Percentiles rank a stretch among this genome's conserved stretches.
These are phyloP conservation scores for Ganoderma lingzhi DNA, from an alignment of 1,284 basidiomycete species.

Conservation along the genomic window DNA sequence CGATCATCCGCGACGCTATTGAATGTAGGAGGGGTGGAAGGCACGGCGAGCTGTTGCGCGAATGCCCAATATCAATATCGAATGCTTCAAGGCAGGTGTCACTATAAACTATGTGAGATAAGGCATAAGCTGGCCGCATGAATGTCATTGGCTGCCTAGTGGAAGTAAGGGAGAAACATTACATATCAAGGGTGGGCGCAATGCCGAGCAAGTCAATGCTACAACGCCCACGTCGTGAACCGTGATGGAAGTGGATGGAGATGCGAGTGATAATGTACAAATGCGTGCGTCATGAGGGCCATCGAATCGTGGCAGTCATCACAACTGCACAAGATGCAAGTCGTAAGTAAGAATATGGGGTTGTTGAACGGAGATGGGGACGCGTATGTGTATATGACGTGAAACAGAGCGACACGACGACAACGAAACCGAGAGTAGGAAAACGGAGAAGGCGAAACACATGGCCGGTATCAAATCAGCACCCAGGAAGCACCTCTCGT, in stretches of 20 bases:
- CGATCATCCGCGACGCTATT: conserved; percentile 1
- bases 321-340: conserved; percentile 16
- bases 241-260: conserved; percentile 11
- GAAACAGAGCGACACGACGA: conserved; percentile 27
- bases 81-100: background rate
- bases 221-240: conserved; percentile 34
- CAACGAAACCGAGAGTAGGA: conserved; percentile 24
- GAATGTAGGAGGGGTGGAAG: background rate
- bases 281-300: conserved; percentile 31
- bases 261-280: conserved; percentile 31
- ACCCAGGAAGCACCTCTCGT: conserved; percentile 12
- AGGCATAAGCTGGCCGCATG: conserved; percentile 17
- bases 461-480: conserved; percentile 31
- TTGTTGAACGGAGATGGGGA: conserved; percentile 7
- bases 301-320: conserved; percentile 33
- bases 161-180: background rate
- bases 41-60: background rate
- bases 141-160: conserved; percentile 7
- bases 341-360: conserved; percentile 14
- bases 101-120: background rate
- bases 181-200: conserved; percentile 28
- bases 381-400: background rate
- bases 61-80: background rate
- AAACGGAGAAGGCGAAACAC: conserved; percentile 10
- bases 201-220: conserved; percentile 26